phyloP scores from a whole-genome alignment of 768 basidiomycete genomes.

The Trametes sanguinea region DNA sequence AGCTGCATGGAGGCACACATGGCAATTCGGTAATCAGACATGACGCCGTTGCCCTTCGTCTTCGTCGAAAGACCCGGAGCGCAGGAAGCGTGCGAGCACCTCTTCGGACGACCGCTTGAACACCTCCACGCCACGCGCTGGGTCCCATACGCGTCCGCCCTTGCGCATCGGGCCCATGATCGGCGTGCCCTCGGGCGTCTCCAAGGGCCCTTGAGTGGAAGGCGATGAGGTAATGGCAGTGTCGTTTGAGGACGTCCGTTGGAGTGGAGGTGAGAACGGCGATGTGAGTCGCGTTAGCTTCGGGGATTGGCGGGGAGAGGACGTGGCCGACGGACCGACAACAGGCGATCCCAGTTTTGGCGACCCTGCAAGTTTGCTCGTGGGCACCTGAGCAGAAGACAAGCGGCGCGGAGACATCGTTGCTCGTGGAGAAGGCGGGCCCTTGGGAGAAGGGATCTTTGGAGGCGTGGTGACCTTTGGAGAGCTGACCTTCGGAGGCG shows the following conservation, averaged over 20 bases:
- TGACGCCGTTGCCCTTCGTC: constrained; percentile 35
- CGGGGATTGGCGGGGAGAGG: constrained; percentile 26
- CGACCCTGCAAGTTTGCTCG: constrained; percentile 22
- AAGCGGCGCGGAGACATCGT: constrained; percentile 25
- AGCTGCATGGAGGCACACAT: neutral
- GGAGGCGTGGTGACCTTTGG: constrained; percentile 19
- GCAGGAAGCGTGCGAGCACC: constrained; percentile 80
- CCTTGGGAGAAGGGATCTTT: constrained; percentile 14
- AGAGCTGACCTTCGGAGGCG: constrained; percentile 25
- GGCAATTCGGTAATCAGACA: constrained; percentile 9
- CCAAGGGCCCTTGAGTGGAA: constrained; percentile 56
- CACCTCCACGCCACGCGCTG: constrained; percentile 78
- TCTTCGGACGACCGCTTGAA: constrained; percentile 90
- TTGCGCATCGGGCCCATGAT: constrained; percentile 36
- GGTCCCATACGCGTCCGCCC: constrained; percentile 76
- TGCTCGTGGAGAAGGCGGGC: constrained; percentile 12
- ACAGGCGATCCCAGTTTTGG: constrained; percentile 27
- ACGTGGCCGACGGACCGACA: constrained; percentile 22
- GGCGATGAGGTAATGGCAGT: constrained; percentile 46
- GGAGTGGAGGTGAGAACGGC: constrained; percentile 32
- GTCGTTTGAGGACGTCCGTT: constrained; percentile 49
- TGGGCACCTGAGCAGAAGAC: constrained; percentile 12
- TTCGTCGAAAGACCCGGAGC: constrained; percentile 72
- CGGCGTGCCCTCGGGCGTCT: constrained; percentile 36
- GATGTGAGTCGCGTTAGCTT: constrained; percentile 26